Evolutionary conservation across 2,329 filamentous ascomycete species (phyloP), one percentile per base, ranked within the genome.

Genomic region (Neocatenulostroma microsporum): DNA sequence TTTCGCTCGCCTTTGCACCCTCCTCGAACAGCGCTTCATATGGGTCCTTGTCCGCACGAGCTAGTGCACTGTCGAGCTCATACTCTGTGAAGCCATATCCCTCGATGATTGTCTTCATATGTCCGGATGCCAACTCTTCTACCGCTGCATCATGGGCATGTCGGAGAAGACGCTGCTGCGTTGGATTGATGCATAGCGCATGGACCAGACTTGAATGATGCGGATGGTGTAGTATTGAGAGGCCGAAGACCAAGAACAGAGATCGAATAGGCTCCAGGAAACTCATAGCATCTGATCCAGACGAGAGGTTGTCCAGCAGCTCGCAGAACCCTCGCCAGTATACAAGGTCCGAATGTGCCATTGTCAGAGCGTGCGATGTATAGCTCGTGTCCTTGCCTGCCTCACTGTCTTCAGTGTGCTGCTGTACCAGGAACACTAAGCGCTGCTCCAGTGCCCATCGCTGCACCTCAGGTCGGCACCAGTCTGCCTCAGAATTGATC

Each of bases 241-340:
- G 30, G 3, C 23, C 13, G 30, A 39, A 39, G 21, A 32, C 36
- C 7, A 21, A 4, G 24, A 34, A 39, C 5, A 39, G 30, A 5
- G 36, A 9, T 27, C 12, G 13, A 12, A 39, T 20, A 5, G 29
- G 21, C 12, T 34, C 30, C 4, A 34, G 10, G 30, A 34, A 39
- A 4, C 30, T 15, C 7, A 21, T 5, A 12, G 20, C 6, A n/a
- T 21, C 8, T 8, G 15, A 6, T 26, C 21, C 15, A n/a, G n/a
- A n/a, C n/a, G n/a, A n/a, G 11, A 25, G 32, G n/a, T 26, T 25
- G 5, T 20, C 9, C 5, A 40, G 32, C 12, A 40, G 37, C 19
- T 35, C 37, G 12, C 24, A n/a, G 32, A 40, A 40, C 5, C 37
- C 37, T 30, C 25, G 36, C 37, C 31, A 40, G 32, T 40, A 40